Conservation (phyloP, 306 rosid species). For the Cicer bijugum region DNA sequence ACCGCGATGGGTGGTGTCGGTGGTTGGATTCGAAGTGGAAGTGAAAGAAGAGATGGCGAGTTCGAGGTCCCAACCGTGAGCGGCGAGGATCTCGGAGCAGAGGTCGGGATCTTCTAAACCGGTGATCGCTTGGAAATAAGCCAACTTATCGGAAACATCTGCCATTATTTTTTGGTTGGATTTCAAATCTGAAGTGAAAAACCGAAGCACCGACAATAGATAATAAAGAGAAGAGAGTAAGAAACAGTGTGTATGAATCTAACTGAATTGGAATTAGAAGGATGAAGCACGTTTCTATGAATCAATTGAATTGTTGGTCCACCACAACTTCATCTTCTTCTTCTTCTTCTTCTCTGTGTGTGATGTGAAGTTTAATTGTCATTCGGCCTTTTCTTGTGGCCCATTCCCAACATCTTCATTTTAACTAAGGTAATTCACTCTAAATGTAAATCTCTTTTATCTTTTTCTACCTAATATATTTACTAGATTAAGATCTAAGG, state of each 20-base stretch:
- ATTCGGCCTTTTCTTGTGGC: background rate
- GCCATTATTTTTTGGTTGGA: conserved; percentile 51
- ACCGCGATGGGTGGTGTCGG: background rate
- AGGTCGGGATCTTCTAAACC: conserved; percentile 87
- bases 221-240: background rate
- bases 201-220: background rate
- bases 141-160: conserved; percentile 75
- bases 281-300: background rate
- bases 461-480: too few species aligned
- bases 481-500: too few species aligned
- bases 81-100: conserved; percentile 84
- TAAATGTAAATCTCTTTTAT: too few species aligned
- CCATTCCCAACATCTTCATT: background rate
- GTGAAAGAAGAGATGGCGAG: conserved; percentile 88
- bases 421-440: background rate
- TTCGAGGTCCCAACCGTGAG: conserved; percentile 96
- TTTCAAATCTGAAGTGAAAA: background rate
- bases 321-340: background rate
- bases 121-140: conserved; percentile 87
- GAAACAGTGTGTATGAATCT: background rate
- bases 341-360: background rate
- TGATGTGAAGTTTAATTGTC: background rate
- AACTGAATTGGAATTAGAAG: background rate
- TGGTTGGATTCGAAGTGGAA: conserved; percentile 21
- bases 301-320: background rate